phyloP scores from a whole-genome alignment of 1,139 yeast species.

The Taphrina wiesneri region DNA sequence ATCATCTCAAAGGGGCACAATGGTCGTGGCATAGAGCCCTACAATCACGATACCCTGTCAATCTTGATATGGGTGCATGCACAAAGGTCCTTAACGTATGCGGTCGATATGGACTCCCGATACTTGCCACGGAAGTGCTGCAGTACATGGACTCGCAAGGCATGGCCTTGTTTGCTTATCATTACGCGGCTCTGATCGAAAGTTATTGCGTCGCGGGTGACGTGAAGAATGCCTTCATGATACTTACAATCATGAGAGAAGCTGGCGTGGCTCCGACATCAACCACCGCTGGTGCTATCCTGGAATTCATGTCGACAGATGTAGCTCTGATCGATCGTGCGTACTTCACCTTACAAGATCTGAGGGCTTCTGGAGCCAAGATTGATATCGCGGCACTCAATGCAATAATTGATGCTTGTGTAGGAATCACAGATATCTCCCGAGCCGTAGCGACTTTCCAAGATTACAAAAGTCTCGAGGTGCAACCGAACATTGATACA shows the following conservation, averaged over 20 bases:
- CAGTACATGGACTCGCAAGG: constrained; percentile 6
- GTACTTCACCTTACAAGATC: constrained; percentile 29
- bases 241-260: constrained; percentile 21
- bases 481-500: constrained; percentile 18
- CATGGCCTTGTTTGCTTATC: background rate
- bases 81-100: constrained; percentile 17
- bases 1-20: constrained; percentile 8
- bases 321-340: constrained; percentile 31
- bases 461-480: constrained; percentile 5
- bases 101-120: constrained; percentile 17
- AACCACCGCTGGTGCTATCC: constrained; percentile 21
- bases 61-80: constrained; percentile 2
- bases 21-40: constrained; percentile 9
- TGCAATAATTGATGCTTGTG: constrained; percentile 22
- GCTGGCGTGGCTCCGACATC: constrained; percentile 14
- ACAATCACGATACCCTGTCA: background rate
- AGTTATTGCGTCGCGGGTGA: constrained; percentile 33
- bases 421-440: constrained; percentile 5
- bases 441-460: constrained; percentile 33
- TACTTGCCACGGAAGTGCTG: constrained; percentile 29
- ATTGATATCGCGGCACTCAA: constrained; percentile 32
- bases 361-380: constrained; percentile 2
- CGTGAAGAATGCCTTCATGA: constrained; percentile 26
- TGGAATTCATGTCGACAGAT: constrained; percentile 20
- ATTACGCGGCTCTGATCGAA: constrained; percentile 19